Percentiles rank a stretch among this genome's conserved stretches.
These are phyloP conservation scores for Stephania cephalantha DNA, from an alignment of 164 flowering plant genomes.

Conservation along the genomic window DNA sequence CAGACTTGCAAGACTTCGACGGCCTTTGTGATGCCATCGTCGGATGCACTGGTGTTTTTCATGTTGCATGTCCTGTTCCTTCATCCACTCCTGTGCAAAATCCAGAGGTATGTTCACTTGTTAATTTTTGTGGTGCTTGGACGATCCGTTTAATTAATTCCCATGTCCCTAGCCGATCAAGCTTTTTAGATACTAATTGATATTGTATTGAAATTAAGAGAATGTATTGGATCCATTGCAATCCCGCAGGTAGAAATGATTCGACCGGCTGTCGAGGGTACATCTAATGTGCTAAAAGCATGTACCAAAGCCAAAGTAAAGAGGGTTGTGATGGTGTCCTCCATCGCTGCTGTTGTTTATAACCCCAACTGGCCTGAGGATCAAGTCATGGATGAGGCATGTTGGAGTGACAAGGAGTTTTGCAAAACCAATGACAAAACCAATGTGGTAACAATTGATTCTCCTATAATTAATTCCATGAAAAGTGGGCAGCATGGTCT, in stretches of 20 bases:
- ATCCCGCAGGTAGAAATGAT: conserved; percentile 48
- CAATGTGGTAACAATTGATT: background rate
- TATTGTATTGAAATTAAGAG: too few species aligned
- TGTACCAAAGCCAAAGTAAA: conserved; percentile 36
- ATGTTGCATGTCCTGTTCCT: conserved; percentile 30
- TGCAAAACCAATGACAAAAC: conserved; percentile 41
- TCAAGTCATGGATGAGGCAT: conserved; percentile 43
- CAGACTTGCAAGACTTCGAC: conserved; percentile 42
- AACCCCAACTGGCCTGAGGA: conserved; percentile 44
- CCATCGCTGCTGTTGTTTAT: conserved; percentile 37
- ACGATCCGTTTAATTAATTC: too few species aligned
- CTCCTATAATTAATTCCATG: background rate
- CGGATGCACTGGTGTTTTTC: conserved; percentile 61
- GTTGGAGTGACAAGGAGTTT: conserved; percentile 54
- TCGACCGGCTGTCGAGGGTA: conserved; percentile 27
- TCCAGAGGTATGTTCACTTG: conserved; percentile 24
- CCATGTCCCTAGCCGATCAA: too few species aligned
- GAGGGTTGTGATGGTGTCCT: conserved; percentile 48
- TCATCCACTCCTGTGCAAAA: background rate
- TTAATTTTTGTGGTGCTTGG: background rate
- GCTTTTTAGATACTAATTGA: too few species aligned
- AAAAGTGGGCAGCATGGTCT: background rate
- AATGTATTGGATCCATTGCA: background rate
- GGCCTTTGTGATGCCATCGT: conserved; percentile 36
- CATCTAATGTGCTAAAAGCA: conserved; percentile 55